Conservation (phyloP, 1,284 basidiomycete genomes). For the Boletus mariae region DNA sequence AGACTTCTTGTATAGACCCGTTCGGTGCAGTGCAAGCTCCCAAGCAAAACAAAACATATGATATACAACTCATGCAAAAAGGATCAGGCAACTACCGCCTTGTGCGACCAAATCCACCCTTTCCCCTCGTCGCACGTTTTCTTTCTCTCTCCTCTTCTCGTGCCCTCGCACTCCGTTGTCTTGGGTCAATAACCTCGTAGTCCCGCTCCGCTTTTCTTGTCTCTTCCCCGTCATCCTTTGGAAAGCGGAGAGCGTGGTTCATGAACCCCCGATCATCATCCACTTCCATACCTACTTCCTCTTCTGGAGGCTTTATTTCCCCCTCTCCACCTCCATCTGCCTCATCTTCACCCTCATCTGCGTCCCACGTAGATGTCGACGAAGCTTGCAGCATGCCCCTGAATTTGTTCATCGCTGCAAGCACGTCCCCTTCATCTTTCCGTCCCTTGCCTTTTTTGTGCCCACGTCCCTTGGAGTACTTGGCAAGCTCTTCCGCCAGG, state of each 20-base stretch:
- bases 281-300: constrained; percentile 67
- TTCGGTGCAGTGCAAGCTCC: too few species aligned
- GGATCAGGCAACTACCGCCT: constrained; percentile 21
- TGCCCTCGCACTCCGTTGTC: constrained; percentile 64
- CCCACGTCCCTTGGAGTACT: constrained; percentile 68
- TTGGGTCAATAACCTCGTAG: constrained; percentile 85
- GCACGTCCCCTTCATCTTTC: constrained; percentile 75
- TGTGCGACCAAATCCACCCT: constrained; percentile 15
- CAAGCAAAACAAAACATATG: neutral
- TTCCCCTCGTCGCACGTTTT: constrained; percentile 41
- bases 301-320: constrained; percentile 19
- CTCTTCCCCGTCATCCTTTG: constrained; percentile 76
- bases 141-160: constrained; percentile 70
- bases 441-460: constrained; percentile 48
- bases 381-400: constrained; percentile 61
- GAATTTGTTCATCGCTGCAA: constrained; percentile 71
- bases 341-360: constrained; percentile 35
- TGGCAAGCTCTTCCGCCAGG: constrained; percentile 75
- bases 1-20: too few species aligned
- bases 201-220: constrained; percentile 80
- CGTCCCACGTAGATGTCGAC: constrained; percentile 29
- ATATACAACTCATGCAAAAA: neutral
- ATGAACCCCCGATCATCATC: constrained; percentile 82
- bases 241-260: constrained; percentile 71
- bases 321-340: constrained; percentile 22